A percentile compares a stretch with the other conserved stretches of the same genome.
These are phyloP conservation scores for Pulchroboletus neoregius DNA, from an alignment of 1,284 basidiomycete genomes.

Conservation along the genomic window DNA sequence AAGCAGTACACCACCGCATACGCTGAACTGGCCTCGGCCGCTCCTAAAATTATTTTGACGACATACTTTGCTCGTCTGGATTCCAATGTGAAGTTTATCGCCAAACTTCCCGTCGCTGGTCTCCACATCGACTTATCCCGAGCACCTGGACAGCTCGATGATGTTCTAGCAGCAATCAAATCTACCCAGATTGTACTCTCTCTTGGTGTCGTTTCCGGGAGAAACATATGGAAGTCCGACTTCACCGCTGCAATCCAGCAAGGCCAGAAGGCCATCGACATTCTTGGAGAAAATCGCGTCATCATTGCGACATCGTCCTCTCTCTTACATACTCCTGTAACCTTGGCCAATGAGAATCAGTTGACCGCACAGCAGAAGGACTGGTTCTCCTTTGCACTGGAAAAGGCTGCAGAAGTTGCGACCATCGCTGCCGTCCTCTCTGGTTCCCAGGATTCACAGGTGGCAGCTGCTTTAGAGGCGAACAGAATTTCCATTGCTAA, in stretches of 20 bases:
- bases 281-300: slow-evolving; percentile 84
- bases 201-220: slow-evolving; percentile 95
- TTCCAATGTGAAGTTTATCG: slow-evolving; percentile 84
- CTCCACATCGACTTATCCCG: slow-evolving; percentile 98
- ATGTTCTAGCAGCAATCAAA: slow-evolving; percentile 83
- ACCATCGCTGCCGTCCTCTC: slow-evolving; percentile 81
- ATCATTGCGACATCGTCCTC: slow-evolving; percentile 96
- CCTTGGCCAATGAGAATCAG: slow-evolving; percentile 90
- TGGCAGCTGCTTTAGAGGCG: slow-evolving; percentile 72
- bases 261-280: slow-evolving; percentile 82
- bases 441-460: slow-evolving; percentile 71
- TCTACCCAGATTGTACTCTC: slow-evolving; percentile 80
- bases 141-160: slow-evolving; percentile 86
- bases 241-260: slow-evolving; percentile 80
- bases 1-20: slow-evolving; percentile 84
- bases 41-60: slow-evolving; percentile 90
- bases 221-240: slow-evolving; percentile 99
- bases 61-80: slow-evolving; percentile 98
- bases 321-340: slow-evolving; percentile 97
- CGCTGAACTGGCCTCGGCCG: slow-evolving; percentile 74
- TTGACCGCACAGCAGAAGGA: slow-evolving; percentile 89
- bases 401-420: slow-evolving; percentile 94
- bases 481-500: slow-evolving; percentile 93
- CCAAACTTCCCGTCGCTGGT: slow-evolving; percentile 91
- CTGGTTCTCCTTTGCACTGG: slow-evolving; percentile 99